Evolutionary conservation across 441 rosid species (phyloP), one percentile per base, ranked within the genome.

Genomic region (Omphalea diandra): DNA sequence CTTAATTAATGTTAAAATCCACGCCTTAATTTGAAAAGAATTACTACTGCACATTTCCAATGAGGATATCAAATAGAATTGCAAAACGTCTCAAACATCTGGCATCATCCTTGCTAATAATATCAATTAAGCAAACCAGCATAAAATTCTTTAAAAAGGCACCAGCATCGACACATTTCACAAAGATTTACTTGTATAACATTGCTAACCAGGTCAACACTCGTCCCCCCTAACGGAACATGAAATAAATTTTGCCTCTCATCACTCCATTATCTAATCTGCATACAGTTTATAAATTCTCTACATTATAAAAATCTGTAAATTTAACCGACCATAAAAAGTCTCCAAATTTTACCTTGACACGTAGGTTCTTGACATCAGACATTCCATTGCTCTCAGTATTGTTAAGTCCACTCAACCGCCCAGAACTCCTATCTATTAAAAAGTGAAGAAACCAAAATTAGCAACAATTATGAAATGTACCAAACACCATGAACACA

Each of bases 361-460:
- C 97, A 24, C 99, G 99, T 68, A 94, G 82, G 75, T 86, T 90
- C 71, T 89, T 92, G 3, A 93, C 85, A 74, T 92, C 99, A 53
- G 75, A 27, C 17, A 73, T 74, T 35, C 74, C 89, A 22, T 78
- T 79, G 69, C 65, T 84, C 46, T 90, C 99, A 5, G 85, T 70
- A 70, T 63, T 80, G 70, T 72, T 85, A 64, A 87, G 82, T 76
- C 91, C 89, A 74, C 83, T 71, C 35, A 83, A 75, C 67, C 81
- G 71, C 73, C 94, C 89, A 62, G 97, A 76, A 75, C 78, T 86
- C 80, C 97, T 85, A 68, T 81, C 97, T 85, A 81, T 14, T 2
- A 36, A 24, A 53, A 31, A 47, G 63, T 31, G 18, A 20, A 53
- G 2, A 14, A 72, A 41, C n/a, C n/a, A 43, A 55, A 47, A 26